Conservation (phyloP, 306 rosid species). For the Vigna reflexopilosa region DNA sequence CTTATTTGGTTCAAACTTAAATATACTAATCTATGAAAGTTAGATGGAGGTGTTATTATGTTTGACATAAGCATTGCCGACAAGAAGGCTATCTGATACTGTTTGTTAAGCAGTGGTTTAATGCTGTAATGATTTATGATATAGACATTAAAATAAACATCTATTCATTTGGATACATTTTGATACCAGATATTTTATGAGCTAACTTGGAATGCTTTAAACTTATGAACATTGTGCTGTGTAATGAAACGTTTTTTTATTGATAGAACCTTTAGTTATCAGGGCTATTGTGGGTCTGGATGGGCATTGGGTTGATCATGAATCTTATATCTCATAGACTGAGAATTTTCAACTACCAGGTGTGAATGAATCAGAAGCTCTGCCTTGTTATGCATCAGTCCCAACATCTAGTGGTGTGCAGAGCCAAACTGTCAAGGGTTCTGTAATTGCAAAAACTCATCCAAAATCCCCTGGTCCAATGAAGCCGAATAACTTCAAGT, state of each 20-base stretch:
- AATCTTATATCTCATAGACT: constrained; percentile 57
- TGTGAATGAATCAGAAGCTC: constrained; percentile 58
- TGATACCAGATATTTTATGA: constrained; percentile 23
- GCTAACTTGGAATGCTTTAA: constrained; percentile 13
- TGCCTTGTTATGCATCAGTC: constrained; percentile 54
- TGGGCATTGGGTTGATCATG: constrained; percentile 53
- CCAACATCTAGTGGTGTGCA: constrained; percentile 47
- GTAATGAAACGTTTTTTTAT: not conserved
- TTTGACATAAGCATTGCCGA: not conserved
- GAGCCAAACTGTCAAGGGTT: constrained; percentile 48
- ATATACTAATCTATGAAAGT: constrained; percentile 6
- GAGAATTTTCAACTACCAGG: constrained; percentile 62
- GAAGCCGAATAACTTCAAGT: constrained; percentile 47
- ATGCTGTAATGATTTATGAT: constrained; percentile 7
- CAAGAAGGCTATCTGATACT: constrained; percentile 14
- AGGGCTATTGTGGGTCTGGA: constrained; percentile 50
- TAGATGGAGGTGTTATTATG: not conserved
- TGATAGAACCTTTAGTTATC: constrained; percentile 46
- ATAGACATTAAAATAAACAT: not conserved
- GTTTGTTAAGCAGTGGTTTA: not conserved
- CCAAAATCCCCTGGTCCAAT: constrained; percentile 47
- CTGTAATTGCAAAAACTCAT: constrained; percentile 43
- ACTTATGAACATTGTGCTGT: not conserved
- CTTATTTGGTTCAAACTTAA: constrained; percentile 14
- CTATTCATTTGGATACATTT: not conserved